These are phyloP conservation scores for Phytophthora cajani DNA, from an alignment of 352 stramenopile species.

Conservation along the genomic window DNA sequence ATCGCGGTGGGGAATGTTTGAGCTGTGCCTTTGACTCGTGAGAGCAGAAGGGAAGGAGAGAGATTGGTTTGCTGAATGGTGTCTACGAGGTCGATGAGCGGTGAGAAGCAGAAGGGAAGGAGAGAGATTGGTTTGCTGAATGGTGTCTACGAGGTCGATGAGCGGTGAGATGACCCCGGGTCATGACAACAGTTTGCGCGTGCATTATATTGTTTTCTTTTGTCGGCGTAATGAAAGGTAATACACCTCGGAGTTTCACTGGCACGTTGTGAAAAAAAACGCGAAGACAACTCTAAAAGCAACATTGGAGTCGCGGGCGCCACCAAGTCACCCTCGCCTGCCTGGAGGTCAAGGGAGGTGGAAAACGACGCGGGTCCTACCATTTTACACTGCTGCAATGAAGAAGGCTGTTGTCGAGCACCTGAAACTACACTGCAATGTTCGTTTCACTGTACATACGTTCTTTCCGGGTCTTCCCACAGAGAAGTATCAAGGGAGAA, in stretches of 20 bases:
- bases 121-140: not conserved
- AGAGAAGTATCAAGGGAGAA: no score
- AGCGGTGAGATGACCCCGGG: not conserved
- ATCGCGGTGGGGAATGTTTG: not conserved
- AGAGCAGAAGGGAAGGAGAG: not conserved
- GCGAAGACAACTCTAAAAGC: no score
- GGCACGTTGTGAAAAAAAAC: no score
- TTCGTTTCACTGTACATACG: no score
- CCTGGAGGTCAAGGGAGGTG: no score
- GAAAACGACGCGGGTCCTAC: no score
- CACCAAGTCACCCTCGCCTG: no score
- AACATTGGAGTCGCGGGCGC: no score
- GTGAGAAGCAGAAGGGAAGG: not conserved
- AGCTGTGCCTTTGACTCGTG: not conserved
- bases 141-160: not conserved
- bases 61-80: not conserved
- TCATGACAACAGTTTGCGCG: not conserved
- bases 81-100: not conserved
- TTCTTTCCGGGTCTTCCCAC: no score
- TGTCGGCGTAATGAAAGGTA: constrained; percentile 4
- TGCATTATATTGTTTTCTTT: constrained; percentile 8
- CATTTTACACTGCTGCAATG: no score
- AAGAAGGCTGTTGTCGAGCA: no score
- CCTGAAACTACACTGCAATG: no score
- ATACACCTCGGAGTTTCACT: constrained; percentile 6